Evolutionary conservation across 352 stramenopile species (phyloP), one percentile per base, ranked within the genome.

Genomic region (Albugo laibachii): DNA sequence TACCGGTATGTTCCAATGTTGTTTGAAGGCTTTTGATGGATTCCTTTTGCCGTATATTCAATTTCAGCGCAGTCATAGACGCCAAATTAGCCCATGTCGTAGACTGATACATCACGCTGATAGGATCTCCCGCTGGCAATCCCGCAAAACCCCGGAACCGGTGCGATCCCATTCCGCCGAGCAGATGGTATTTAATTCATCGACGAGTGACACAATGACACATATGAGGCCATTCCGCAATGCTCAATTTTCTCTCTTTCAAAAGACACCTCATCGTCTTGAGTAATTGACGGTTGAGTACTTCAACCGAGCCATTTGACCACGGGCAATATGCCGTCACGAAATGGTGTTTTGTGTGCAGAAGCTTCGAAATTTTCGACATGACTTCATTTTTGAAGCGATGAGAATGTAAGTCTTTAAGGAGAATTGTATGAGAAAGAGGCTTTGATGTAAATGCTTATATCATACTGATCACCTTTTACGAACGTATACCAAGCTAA

Each of bases 361-460:
- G 36, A n/a, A 37, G 12, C n/a, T 54, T 36, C 20, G 48, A 4
- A n/a, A 54, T 4, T 45, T 54, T 39, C 41, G 39, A n/a, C 10
- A 48, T 21, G 18, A 48, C 43, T 52, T 54, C 40, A 31, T 52
- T 54, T n/a, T 54, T 54, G 48, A 54, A 54, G 43, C 50, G 41
- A n/a, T n/a, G n/a, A n/a, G n/a, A n/a, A n/a, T n/a, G n/a, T n/a
- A n/a, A n/a, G n/a, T n/a, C n/a, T n/a, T n/a, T n/a, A n/a, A n/a
- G n/a, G n/a, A n/a, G n/a, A n/a, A n/a, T n/a, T n/a, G n/a, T n/a
- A n/a, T n/a, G n/a, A n/a, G n/a, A n/a, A n/a, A n/a, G n/a, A n/a
- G n/a, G n/a, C n/a, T n/a, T n/a, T n/a, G n/a, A n/a, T n/a, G n/a
- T n/a, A n/a, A n/a, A n/a, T n/a, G n/a, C n/a, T n/a, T n/a, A n/a